phyloP scores from a whole-genome alignment of 495 filamentous ascomycete genomes.

The Neurospora sp. region DNA sequence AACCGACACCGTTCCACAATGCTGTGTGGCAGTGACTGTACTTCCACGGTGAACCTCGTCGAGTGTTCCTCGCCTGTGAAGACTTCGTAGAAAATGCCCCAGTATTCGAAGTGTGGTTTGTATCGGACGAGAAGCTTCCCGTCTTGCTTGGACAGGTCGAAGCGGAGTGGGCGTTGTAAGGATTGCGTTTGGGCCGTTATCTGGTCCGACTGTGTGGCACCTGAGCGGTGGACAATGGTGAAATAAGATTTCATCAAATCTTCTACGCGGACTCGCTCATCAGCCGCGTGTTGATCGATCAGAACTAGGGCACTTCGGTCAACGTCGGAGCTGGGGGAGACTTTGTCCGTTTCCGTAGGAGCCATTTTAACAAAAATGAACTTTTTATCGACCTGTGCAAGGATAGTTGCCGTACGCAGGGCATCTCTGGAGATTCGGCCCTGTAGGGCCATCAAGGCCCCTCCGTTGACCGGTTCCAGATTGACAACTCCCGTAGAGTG shows the following conservation, averaged over 20 bases:
- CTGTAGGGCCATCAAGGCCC: conserved; percentile 11
- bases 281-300: conserved; percentile 91
- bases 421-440: conserved; percentile 57
- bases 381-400: conserved; percentile 82
- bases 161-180: conserved; percentile 45
- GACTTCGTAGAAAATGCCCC: conserved; percentile 61
- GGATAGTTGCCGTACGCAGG: conserved; percentile 52
- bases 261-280: conserved; percentile 80
- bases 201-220: neutral
- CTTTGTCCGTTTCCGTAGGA: conserved; percentile 1
- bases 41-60: conserved; percentile 25
- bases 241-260: conserved; percentile 42
- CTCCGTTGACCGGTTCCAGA: conserved; percentile 4
- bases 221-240: neutral
- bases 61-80: neutral
- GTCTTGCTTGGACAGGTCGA: conserved; percentile 53
- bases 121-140: conserved; percentile 43
- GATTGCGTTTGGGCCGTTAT: conserved; percentile 11
- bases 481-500: neutral
- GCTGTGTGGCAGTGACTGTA: conserved; percentile 52
- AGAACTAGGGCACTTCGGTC: conserved; percentile 46
- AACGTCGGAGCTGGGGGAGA: neutral
- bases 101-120: conserved; percentile 46
- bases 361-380: conserved; percentile 66
- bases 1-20: conserved; percentile 68